Evolutionary conservation across 768 basidiomycete species (phyloP), one percentile per base, ranked within the genome.

Genomic region (Royoungia palumana): DNA sequence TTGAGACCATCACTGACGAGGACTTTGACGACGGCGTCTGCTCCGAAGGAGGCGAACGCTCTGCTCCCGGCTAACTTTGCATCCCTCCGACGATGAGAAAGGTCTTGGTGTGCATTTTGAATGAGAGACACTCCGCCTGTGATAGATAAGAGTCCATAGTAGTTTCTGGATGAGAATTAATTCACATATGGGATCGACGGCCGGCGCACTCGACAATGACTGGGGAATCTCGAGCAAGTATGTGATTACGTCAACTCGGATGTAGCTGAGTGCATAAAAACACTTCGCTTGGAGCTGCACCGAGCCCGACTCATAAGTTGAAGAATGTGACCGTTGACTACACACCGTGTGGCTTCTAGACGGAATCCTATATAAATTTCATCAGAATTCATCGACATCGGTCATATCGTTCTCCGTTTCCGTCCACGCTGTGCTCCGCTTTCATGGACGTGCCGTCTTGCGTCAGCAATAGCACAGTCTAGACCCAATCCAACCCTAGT

Each of bases 11-110:
- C 80, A 8, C 72, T 74, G 0, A 77, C 70, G 7, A 89, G 59
- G 17, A 95, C 67, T 22, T 84, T 67, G 27, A 94, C 92, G 9
- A 65, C 57, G 0, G 87, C 81, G 51, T 85, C 84, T 5, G 92
- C 87, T 62, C 94, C 90, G 30, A 95, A 76, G 2, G 89, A 82
- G 16, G 86, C 74, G 57, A 88, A 89, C 2, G 88, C 85, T 41
- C 95, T 81, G n/a, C 81, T 77, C 0, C 93, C 92, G 1, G 93
- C 93, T 3, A 97, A 78, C 2, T n/a, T n/a, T n/a, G 78, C 59
- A n/a, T 83, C 81, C 84, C 79, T 3, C 95, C 94, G 35, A 97
- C 57, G 37, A 98, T 78, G 34, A 97, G 71, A 28, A 82, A 75
- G 0, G 70, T 73, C 32, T 75, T 76, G 47, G 68, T 63, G 35